phyloP scores from a whole-genome alignment of 106 monocot species.

The Allium cepa region DNA sequence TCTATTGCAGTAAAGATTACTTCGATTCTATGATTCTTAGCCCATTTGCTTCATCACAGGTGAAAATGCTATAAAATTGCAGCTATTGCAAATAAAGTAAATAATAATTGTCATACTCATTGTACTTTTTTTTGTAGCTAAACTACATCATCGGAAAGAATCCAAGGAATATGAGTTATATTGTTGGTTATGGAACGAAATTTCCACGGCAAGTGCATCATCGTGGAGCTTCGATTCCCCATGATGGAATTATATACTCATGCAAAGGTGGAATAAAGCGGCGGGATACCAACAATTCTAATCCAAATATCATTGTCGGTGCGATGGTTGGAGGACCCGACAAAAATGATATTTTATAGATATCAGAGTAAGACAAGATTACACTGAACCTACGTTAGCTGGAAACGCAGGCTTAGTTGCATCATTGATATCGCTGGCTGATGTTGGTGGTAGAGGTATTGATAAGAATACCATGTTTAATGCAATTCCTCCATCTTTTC shows the following conservation, averaged over 20 bases:
- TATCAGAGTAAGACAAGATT: conserved; percentile 22
- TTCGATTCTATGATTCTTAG: conserved; percentile 35
- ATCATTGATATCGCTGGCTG: conserved; percentile 49
- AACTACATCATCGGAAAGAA: conserved; percentile 68
- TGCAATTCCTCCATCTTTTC: conserved; percentile 44
- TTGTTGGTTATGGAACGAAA: conserved; percentile 65
- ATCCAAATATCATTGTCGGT: conserved; percentile 57
- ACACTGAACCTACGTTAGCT: conserved; percentile 71
- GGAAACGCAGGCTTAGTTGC: conserved; percentile 82
- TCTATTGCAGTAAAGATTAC: conserved; percentile 52
- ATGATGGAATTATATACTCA: conserved; percentile 50
- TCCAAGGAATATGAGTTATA: conserved; percentile 79
- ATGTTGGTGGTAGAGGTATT: conserved; percentile 20
- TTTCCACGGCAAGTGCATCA: conserved; percentile 72
- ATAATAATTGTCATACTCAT: not conserved
- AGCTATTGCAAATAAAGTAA: not conserved
- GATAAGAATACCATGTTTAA: conserved; percentile 74
- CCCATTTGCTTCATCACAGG: conserved; percentile 63
- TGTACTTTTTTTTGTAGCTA: conserved; percentile 15
- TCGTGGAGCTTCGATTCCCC: conserved; percentile 68
- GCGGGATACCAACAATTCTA: conserved; percentile 29
- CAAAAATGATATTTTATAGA: conserved; percentile 45
- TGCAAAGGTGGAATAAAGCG: conserved; percentile 65
- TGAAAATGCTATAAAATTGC: not conserved
- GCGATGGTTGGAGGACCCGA: conserved; percentile 84